These are phyloP conservation scores for Blastocystis sp. DNA, from an alignment of 352 stramenopile genomes.

Conservation along the genomic window DNA sequence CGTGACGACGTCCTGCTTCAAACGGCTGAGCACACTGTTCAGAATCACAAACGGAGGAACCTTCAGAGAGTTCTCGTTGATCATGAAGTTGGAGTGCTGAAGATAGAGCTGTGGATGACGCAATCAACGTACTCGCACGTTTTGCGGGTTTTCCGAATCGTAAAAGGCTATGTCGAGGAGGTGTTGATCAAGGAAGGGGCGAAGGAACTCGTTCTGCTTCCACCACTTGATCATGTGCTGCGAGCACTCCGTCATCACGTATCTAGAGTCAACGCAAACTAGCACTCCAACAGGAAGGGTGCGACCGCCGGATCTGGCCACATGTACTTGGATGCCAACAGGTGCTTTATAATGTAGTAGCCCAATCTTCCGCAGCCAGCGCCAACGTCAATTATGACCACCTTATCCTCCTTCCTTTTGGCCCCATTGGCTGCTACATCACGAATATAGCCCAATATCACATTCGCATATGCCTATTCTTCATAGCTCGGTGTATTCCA, in stretches of 20 bases:
- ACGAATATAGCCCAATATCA: constrained; percentile 52
- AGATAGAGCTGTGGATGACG: neutral
- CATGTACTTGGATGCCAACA: constrained; percentile 17
- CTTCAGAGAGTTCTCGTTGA: neutral
- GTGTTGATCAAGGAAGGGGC: neutral
- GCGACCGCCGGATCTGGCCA: constrained; percentile 26
- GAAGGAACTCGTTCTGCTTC: constrained; percentile 5
- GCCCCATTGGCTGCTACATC: constrained; percentile 4
- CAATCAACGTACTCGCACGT: neutral
- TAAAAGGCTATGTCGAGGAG: constrained; percentile 20
- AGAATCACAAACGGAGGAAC: constrained; percentile 50
- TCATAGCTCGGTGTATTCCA: neutral
- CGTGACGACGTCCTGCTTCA: constrained; percentile 47
- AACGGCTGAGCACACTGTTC: constrained; percentile 45
- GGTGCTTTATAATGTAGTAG: constrained; percentile 52
- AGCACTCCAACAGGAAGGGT: constrained; percentile 43
- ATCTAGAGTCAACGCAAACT: neutral
- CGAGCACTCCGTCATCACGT: constrained; percentile 66
- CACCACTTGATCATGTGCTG: constrained; percentile 33
- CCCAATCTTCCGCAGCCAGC: constrained; percentile 53
- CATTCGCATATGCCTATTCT: constrained; percentile 45
- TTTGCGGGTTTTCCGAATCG: constrained; percentile 11
- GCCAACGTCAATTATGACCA: constrained; percentile 60
- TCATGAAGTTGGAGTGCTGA: neutral
- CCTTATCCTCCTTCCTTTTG: constrained; percentile 2